phyloP scores from a whole-genome alignment of 2,329 filamentous ascomycete species.

The Beauveria varroae region DNA sequence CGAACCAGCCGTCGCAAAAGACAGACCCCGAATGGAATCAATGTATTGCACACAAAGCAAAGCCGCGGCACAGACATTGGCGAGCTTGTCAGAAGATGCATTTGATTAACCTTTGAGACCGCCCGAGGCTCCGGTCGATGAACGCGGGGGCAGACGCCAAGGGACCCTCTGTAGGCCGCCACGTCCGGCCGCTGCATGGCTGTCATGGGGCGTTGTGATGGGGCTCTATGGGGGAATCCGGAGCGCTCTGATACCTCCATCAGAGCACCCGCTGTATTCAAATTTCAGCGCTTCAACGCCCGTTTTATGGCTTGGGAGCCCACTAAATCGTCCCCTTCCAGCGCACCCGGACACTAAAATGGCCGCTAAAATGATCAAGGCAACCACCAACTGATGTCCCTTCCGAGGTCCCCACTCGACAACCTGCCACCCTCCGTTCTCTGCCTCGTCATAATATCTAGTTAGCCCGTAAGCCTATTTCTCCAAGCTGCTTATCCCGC shows the following conservation, averaged over 20 bases:
- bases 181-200: not conserved
- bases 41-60: not conserved
- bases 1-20: too few species aligned
- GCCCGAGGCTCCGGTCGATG: constrained; percentile 10
- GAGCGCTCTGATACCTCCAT: not conserved
- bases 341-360: not conserved
- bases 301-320: not conserved
- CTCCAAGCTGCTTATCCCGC: not conserved
- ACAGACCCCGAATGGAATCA: not conserved
- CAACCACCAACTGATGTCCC: not conserved
- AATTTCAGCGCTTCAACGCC: not conserved
- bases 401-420: constrained; percentile 1
- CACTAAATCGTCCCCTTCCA: not conserved
- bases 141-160: constrained; percentile 1
- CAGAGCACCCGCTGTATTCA: too few species aligned
- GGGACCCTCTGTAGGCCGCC: constrained; percentile 1
- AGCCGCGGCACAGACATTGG: not conserved
- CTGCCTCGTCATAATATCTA: not conserved
- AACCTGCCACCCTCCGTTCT: not conserved
- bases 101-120: not conserved
- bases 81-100: not conserved
- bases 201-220: not conserved
- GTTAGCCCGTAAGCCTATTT: not conserved
- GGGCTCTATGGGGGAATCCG: not conserved
- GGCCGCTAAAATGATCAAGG: not conserved